These are phyloP conservation scores for Phytophthora brassicae DNA, from an alignment of 352 stramenopile genomes.

Conservation along the genomic window DNA sequence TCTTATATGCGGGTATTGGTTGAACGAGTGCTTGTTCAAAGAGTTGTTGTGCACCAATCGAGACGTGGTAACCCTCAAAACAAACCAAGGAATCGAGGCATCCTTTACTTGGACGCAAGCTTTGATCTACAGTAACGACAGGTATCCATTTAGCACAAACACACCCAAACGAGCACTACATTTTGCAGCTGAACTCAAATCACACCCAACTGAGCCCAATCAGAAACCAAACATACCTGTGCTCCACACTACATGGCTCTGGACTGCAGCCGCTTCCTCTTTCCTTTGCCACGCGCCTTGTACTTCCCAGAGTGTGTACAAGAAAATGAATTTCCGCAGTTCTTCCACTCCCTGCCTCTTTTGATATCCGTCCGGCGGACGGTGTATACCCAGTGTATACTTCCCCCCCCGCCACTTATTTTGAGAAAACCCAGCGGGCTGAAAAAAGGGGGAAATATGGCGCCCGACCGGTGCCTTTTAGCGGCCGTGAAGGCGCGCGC, in stretches of 20 bases:
- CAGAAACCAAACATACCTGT: background rate
- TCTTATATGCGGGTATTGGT: background rate
- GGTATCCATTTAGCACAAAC: background rate
- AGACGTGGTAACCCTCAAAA: background rate
- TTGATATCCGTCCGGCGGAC: no score
- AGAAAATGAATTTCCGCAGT: constrained; percentile 11
- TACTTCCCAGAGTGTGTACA: constrained; percentile 16
- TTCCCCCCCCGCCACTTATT: no score
- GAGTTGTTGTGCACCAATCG: constrained; percentile 2
- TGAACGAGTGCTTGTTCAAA: background rate
- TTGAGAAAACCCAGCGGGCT: no score
- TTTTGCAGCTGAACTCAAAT: background rate
- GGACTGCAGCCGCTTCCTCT: constrained; percentile 14
- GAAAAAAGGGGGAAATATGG: no score
- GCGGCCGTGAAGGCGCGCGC: no score
- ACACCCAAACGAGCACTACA: background rate
- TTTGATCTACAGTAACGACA: constrained; percentile 5
- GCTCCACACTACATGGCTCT: background rate
- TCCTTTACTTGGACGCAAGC: constrained; percentile 3
- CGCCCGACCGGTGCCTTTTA: no score
- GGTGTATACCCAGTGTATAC: no score
- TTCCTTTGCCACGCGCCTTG: constrained; percentile 5
- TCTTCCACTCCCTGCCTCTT: background rate
- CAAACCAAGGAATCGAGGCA: background rate
- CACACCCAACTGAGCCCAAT: background rate